Conservation (phyloP, 192 early-diverging fungal species). For the Geranomyces variabilis region DNA sequence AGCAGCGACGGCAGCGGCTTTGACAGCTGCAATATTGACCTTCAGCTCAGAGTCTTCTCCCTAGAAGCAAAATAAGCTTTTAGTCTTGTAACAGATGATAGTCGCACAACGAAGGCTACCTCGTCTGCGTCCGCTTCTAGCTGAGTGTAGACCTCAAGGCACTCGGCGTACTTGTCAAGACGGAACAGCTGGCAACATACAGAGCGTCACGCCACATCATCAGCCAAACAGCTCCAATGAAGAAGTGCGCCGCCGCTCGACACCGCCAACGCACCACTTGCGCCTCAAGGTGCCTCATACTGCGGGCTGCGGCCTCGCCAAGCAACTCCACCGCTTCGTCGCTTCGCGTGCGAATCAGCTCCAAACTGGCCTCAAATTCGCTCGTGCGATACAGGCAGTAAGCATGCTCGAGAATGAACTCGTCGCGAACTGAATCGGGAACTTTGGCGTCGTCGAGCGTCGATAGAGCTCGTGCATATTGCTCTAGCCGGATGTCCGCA, state of each 20-base stretch:
- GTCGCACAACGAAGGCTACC: conserved; percentile 7
- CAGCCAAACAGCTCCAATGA: no score
- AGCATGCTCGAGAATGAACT: conserved; percentile 58
- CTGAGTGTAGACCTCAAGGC: conserved; percentile 11
- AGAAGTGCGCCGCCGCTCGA: no score
- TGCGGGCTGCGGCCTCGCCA: conserved; percentile 31
- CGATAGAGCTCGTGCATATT: conserved; percentile 19
- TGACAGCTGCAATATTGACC: conserved; percentile 19
- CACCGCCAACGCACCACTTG: conserved; percentile 58
- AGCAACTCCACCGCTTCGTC: not conserved
- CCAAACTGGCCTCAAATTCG: conserved; percentile 52
- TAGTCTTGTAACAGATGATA: conserved; percentile 3
- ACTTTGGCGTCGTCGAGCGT: not conserved
- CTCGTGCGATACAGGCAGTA: conserved; percentile 72
- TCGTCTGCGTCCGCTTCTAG: conserved; percentile 11
- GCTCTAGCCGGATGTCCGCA: conserved; percentile 21
- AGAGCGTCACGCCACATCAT: not conserved
- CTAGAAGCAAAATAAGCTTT: conserved; percentile 4
- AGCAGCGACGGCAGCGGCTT: conserved; percentile 15
- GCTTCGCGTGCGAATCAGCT: conserved; percentile 33
- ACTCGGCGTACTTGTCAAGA: conserved; percentile 56
- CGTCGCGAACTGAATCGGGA: conserved; percentile 19
- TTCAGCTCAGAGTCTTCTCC: conserved; percentile 20
- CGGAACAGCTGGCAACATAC: conserved; percentile 49
- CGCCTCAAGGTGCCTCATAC: conserved; percentile 62